Percentiles rank a stretch among this genome's conserved stretches.
phyloP scores from a whole-genome alignment of 1,284 basidiomycete genomes.

The Trametes sp. region DNA sequence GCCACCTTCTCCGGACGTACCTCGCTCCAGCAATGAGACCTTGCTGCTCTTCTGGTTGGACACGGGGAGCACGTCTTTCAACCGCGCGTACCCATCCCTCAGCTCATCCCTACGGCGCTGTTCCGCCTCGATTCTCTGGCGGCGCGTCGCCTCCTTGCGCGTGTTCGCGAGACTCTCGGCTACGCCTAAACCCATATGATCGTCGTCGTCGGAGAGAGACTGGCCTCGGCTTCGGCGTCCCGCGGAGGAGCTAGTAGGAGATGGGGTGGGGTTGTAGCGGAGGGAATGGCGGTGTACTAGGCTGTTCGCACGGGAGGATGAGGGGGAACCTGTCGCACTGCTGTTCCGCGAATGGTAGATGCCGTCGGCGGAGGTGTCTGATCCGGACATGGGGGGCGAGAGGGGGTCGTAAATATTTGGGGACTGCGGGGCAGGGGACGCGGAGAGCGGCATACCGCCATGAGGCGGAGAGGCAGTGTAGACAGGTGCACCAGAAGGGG shows the following conservation, averaged over 20 bases:
- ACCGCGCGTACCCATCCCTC: constrained; percentile 84
- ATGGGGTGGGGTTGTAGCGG: constrained; percentile 79
- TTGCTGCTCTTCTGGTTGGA: constrained; percentile 91
- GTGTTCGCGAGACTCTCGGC: constrained; percentile 75
- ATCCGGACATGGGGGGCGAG: constrained; percentile 83
- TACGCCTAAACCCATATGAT: constrained; percentile 67
- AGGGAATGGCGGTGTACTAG: constrained; percentile 74
- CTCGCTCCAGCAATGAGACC: constrained; percentile 86
- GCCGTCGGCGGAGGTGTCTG: constrained; percentile 83
- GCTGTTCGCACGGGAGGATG: constrained; percentile 74
- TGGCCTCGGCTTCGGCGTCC: constrained; percentile 69
- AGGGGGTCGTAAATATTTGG: constrained; percentile 82
- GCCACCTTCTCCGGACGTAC: constrained; percentile 50
- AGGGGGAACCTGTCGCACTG: constrained; percentile 76
- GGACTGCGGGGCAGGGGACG: constrained; percentile 74
- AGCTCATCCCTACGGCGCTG: constrained; percentile 87
- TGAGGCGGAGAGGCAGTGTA: constrained; percentile 58
- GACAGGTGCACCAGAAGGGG: constrained; percentile 48
- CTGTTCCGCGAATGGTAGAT: constrained; percentile 79
- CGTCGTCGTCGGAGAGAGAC: constrained; percentile 81
- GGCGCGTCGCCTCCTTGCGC: constrained; percentile 83
- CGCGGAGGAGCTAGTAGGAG: constrained; percentile 71
- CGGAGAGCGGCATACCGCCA: constrained; percentile 58
- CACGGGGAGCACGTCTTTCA: constrained; percentile 85
- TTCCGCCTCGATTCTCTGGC: constrained; percentile 86